These are phyloP conservation scores for Acrocalymma vagum DNA, from an alignment of 2,329 filamentous ascomycete species.

Conservation along the genomic window DNA sequence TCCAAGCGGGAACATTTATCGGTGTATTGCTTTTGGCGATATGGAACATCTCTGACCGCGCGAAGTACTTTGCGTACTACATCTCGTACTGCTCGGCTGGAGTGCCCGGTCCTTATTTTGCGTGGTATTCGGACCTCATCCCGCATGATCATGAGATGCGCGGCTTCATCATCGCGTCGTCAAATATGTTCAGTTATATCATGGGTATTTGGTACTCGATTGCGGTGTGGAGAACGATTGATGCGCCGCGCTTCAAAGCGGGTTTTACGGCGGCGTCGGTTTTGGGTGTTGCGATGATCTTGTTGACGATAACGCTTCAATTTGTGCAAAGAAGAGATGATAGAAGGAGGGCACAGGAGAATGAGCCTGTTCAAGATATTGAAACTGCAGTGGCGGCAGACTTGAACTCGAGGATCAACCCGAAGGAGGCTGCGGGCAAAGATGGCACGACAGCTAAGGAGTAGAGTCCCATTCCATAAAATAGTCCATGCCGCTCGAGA, in stretches of 20 bases:
- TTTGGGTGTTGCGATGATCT: slow-evolving; percentile 29
- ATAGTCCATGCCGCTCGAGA: too few species aligned
- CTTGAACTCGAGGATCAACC: slow-evolving; percentile 44
- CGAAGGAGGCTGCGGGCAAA: too few species aligned
- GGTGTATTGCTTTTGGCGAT: slow-evolving; percentile 52
- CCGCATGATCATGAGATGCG: slow-evolving; percentile 37
- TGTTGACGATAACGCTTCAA: slow-evolving; percentile 18
- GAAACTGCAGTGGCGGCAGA: slow-evolving; percentile 10
- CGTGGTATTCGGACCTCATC: slow-evolving; percentile 35
- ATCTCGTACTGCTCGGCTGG: slow-evolving; percentile 29
- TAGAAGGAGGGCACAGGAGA: slow-evolving; percentile 14
- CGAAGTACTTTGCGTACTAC: slow-evolving; percentile 50
- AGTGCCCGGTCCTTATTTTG: slow-evolving; percentile 33
- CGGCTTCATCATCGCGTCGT: slow-evolving; percentile 30
- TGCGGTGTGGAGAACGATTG: slow-evolving; percentile 30
- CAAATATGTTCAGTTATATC: slow-evolving; percentile 34
- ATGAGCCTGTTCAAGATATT: slow-evolving; percentile 8
- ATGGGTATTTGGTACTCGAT: slow-evolving; percentile 27
- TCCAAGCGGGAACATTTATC: slow-evolving; percentile 49
- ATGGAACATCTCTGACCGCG: slow-evolving; percentile 54
- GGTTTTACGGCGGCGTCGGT: slow-evolving; percentile 29
- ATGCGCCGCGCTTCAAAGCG: slow-evolving; percentile 28
- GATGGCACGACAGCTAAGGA: too few species aligned
- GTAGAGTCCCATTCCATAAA: too few species aligned
- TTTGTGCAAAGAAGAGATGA: slow-evolving; percentile 26